phyloP scores from a whole-genome alignment of 2,329 filamentous ascomycete species.

The Fusarium nematophilum region DNA sequence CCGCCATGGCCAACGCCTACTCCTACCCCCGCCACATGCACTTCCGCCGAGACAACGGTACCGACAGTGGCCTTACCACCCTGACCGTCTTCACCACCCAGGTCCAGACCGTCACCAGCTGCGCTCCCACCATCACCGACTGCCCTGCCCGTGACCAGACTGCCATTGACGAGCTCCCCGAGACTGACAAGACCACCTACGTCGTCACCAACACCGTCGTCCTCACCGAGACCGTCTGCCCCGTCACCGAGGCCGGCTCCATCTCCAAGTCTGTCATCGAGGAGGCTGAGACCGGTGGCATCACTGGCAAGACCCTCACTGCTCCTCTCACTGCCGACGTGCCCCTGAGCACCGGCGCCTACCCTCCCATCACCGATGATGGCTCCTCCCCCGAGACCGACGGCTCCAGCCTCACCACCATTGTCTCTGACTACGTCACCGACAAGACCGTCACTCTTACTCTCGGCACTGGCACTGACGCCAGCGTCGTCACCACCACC shows the following conservation, averaged over 20 bases:
- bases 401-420: conserved; percentile 33
- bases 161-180: conserved; percentile 50
- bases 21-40: conserved; percentile 51
- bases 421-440: conserved; percentile 46
- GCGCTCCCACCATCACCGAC: conserved; percentile 67
- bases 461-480: conserved; percentile 46
- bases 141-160: conserved; percentile 56
- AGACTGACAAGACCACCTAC: conserved; percentile 48
- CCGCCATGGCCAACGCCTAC: conserved; percentile 57
- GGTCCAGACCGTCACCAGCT: conserved; percentile 68
- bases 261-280: conserved; percentile 55
- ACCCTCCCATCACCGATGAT: conserved; percentile 28
- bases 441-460: conserved; percentile 51
- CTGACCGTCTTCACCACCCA: conserved; percentile 65
- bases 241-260: conserved; percentile 54
- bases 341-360: conserved; percentile 49
- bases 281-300: conserved; percentile 50
- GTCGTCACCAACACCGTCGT: conserved; percentile 54
- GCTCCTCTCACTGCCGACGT: conserved; percentile 30
- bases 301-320: conserved; percentile 50
- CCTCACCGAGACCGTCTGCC: conserved; percentile 58
- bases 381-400: conserved; percentile 13
- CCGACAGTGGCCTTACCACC: conserved; percentile 50
- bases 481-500: conserved; percentile 55
- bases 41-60: conserved; percentile 46